Percentiles rank a stretch among this genome's conserved stretches.
Evolutionary conservation across 352 stramenopile species (phyloP).

Genomic region (Elongisporangium senticosum): DNA sequence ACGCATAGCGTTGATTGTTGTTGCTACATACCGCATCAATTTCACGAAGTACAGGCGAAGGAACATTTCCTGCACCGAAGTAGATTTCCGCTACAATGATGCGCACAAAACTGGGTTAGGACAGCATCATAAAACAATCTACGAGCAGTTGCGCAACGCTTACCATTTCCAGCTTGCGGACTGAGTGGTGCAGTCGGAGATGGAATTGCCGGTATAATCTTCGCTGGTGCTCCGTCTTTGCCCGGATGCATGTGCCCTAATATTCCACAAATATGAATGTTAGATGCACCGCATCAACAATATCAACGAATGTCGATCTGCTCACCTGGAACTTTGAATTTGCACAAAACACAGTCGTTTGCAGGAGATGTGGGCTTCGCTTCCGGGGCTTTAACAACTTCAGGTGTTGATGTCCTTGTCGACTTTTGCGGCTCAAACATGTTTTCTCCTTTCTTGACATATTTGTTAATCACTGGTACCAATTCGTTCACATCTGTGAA

Average conservation of each 20-base stretch:
- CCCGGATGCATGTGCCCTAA: conserved; percentile 67
- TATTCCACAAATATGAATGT: neutral
- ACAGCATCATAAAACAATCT: neutral
- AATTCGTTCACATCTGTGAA: conserved; percentile 53
- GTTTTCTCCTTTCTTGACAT: conserved; percentile 16
- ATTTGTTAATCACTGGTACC: conserved; percentile 33
- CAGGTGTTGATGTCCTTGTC: conserved; percentile 3
- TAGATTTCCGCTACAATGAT: conserved; percentile 28
- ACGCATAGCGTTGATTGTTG: neutral
- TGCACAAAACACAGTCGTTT: conserved; percentile 64
- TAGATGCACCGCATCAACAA: neutral
- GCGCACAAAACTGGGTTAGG: neutral
- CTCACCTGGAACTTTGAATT: conserved; percentile 70
- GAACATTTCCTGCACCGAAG: conserved; percentile 46
- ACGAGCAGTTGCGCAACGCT: neutral
- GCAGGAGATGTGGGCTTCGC: conserved; percentile 4
- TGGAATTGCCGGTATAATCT: conserved; percentile 7
- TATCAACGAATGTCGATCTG: neutral
- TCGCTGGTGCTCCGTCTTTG: conserved; percentile 12
- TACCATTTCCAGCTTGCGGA: neutral
- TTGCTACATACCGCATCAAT: conserved; percentile 36
- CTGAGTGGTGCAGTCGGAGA: conserved; percentile 14
- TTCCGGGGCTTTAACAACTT: conserved; percentile 6
- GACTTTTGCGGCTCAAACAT: neutral
- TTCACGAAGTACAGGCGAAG: conserved; percentile 56